These are phyloP conservation scores for Phialophora tarda DNA, from an alignment of 2,329 filamentous ascomycete genomes.

Conservation along the genomic window DNA sequence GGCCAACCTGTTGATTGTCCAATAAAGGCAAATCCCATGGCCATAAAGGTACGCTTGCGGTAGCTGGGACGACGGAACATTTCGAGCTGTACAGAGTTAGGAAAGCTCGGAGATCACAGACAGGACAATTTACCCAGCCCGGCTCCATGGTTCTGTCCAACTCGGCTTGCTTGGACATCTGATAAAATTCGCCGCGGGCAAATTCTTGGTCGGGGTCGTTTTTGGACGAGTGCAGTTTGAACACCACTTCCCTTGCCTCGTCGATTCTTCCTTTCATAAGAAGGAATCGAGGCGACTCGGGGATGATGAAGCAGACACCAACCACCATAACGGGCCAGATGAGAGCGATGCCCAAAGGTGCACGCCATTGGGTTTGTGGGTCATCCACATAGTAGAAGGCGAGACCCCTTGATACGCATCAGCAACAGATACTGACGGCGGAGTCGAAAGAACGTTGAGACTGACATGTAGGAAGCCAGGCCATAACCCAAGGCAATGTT, in stretches of 20 bases:
- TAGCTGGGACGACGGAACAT: slow-evolving; percentile 30
- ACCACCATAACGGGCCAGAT: slow-evolving; percentile 36
- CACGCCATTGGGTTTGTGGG: slow-evolving; percentile 30
- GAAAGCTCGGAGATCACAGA: not conserved
- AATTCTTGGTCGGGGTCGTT: slow-evolving; percentile 31
- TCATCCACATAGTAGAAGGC: slow-evolving; percentile 29
- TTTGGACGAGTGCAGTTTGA: slow-evolving; percentile 33
- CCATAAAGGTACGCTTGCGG: slow-evolving; percentile 29
- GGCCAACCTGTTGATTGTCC: slow-evolving; percentile 28
- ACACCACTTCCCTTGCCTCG: slow-evolving; percentile 38
- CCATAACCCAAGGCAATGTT: slow-evolving; percentile 35
- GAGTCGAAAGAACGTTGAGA: too few relatives aligned
- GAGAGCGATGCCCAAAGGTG: slow-evolving; percentile 29
- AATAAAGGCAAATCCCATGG: slow-evolving; percentile 31
- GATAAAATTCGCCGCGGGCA: slow-evolving; percentile 32
- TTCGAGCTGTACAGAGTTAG: slow-evolving; percentile 19
- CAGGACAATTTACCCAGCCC: slow-evolving; percentile 18
- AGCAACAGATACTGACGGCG: too few relatives aligned
- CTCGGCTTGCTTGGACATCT: slow-evolving; percentile 35
- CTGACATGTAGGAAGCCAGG: slow-evolving; percentile 28
- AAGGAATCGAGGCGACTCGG: slow-evolving; percentile 41
- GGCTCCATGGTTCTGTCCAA: slow-evolving; percentile 30
- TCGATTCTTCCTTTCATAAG: slow-evolving; percentile 40
- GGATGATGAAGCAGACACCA: slow-evolving; percentile 38
- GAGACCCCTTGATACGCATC: slow-evolving; percentile 11